Conservation (phyloP, 2,329 filamentous ascomycete species). For the Aureobasidium vineae region DNA sequence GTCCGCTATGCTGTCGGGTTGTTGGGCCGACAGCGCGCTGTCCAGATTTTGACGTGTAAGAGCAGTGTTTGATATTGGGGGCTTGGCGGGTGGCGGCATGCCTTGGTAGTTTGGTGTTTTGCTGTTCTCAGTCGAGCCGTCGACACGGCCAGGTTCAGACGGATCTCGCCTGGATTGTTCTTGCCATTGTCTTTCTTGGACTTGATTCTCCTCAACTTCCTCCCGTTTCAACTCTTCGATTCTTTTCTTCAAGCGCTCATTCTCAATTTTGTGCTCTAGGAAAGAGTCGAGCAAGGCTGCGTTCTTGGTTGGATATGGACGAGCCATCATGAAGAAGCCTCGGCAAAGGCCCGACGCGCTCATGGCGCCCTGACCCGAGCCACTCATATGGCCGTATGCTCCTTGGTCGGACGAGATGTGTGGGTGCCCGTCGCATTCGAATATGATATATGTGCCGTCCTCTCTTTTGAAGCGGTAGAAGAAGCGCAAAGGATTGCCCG, state of each 20-base stretch:
- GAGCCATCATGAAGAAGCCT: conserved; percentile 90
- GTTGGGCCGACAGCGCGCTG: conserved; percentile 63
- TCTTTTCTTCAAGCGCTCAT: conserved; percentile 78
- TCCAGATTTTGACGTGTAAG: conserved; percentile 80
- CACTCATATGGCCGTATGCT: conserved; percentile 40
- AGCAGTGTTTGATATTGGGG: conserved; percentile 60
- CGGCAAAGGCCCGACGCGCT: conserved; percentile 66
- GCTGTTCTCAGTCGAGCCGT: conserved; percentile 22
- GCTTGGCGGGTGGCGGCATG: conserved; percentile 67
- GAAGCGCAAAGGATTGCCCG: conserved; percentile 73
- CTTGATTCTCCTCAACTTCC: conserved; percentile 75
- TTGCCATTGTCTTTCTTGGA: conserved; percentile 60
- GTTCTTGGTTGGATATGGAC: conserved; percentile 87
- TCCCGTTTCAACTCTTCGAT: conserved; percentile 83
- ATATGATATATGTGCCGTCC: conserved; percentile 72
- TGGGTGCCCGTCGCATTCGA: conserved; percentile 90
- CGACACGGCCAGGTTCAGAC: conserved; percentile 52
- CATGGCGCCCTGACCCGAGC: conserved; percentile 56
- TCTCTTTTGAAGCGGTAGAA: conserved; percentile 81
- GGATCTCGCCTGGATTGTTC: conserved; percentile 36
- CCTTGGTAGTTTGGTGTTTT: conserved; percentile 46
- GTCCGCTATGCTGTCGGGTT: conserved; percentile 74
- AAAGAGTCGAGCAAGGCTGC: conserved; percentile 85
- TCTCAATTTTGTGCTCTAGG: conserved; percentile 94
- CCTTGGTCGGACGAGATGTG: conserved; percentile 73